These are phyloP conservation scores for Suhomyces atakaporum DNA, from an alignment of 1,139 yeast genomes.

Conservation along the genomic window DNA sequence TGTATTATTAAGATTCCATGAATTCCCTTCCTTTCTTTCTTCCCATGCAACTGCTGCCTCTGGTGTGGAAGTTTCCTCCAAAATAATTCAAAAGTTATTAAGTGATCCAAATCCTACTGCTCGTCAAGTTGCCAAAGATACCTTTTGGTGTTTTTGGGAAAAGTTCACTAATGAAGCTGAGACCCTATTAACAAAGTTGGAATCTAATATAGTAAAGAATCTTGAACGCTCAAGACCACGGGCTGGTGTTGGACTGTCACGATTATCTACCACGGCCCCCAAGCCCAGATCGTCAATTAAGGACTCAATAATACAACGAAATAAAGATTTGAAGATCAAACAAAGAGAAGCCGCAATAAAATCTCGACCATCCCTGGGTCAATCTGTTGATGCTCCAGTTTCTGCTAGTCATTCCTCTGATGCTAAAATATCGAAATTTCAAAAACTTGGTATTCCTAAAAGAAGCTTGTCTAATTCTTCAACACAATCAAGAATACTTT, in stretches of 20 bases:
- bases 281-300: slow-evolving; percentile 33
- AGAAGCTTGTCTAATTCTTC: slow-evolving; percentile 10
- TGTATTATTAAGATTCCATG: slow-evolving; percentile 46
- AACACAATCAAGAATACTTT: slow-evolving; percentile 1
- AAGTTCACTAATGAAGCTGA: slow-evolving; percentile 51
- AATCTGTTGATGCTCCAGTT: not conserved
- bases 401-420: not conserved
- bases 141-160: slow-evolving; percentile 70
- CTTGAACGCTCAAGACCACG: slow-evolving; percentile 53
- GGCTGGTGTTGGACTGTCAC: slow-evolving; percentile 8
- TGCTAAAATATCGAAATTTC: slow-evolving; percentile 2
- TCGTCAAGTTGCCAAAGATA: slow-evolving; percentile 69
- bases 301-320: slow-evolving; percentile 37
- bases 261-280: slow-evolving; percentile 10
- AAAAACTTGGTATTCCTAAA: slow-evolving; percentile 7
- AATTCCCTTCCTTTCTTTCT: slow-evolving; percentile 30
- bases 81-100: slow-evolving; percentile 59
- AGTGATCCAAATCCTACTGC: slow-evolving; percentile 82
- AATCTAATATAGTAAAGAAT: slow-evolving; percentile 38
- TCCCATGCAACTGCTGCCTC: slow-evolving; percentile 35
- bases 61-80: slow-evolving; percentile 51
- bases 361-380: slow-evolving; percentile 30
- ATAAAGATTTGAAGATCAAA: slow-evolving; percentile 31
- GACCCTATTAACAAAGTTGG: slow-evolving; percentile 51
- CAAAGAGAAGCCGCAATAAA: slow-evolving; percentile 20